Evolutionary conservation across 139 green algal genomes (phyloP).

Genomic region (Mychonastes homosphaera): DNA sequence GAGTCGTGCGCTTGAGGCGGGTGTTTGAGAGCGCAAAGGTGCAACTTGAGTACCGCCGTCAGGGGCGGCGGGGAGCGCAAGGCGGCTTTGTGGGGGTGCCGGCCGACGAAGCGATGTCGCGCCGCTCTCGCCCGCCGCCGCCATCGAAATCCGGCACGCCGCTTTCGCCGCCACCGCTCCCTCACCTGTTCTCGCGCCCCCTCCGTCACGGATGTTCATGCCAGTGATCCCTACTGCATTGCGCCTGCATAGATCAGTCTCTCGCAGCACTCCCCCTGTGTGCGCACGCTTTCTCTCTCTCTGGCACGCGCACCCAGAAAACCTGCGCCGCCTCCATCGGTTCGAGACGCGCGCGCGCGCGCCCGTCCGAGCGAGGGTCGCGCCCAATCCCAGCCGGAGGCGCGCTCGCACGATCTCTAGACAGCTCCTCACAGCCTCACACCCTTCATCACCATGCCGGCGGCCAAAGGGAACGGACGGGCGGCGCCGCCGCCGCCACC

Average conservation of each 20-base stretch:
- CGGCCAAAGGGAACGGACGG: neutral
- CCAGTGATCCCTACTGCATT: neutral
- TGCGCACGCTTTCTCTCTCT: constrained; percentile 1
- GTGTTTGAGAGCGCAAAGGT: too few species aligned
- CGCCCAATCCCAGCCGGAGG: neutral
- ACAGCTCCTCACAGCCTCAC: neutral
- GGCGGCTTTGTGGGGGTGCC: too few species aligned
- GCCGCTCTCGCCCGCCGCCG: neutral
- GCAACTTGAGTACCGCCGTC: too few species aligned
- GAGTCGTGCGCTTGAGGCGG: neutral
- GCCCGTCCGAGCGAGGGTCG: constrained; percentile 1
- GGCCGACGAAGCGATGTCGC: neutral
- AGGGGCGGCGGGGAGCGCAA: too few species aligned
- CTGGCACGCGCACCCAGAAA: neutral
- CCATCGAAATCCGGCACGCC: neutral
- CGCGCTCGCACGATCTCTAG: neutral
- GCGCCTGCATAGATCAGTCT: too few species aligned
- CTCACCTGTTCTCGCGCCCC: neutral
- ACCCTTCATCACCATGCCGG: neutral
- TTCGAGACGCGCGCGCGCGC: constrained; percentile 2
- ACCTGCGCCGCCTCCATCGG: constrained; percentile 11
- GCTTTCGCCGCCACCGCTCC: neutral
- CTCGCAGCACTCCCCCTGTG: too few species aligned
- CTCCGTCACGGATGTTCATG: neutral
- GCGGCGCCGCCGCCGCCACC: neutral